phyloP scores from a whole-genome alignment of 257 asterid genomes.

The Mitragyna speciosa region DNA sequence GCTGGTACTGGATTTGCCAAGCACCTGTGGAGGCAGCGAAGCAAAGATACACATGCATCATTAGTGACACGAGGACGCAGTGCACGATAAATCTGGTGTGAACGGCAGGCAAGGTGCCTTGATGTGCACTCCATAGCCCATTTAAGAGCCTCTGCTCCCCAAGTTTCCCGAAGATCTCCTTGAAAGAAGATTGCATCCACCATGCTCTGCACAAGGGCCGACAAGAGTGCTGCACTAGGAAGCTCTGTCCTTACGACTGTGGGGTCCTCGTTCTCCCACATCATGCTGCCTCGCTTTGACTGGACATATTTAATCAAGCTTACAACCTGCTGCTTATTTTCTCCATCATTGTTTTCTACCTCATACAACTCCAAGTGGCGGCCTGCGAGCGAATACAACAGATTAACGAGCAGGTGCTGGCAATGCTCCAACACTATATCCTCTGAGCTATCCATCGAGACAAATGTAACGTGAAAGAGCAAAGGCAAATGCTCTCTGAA shows the following conservation, averaged over 20 bases:
- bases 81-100: constrained; percentile 98
- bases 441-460: constrained; percentile 99
- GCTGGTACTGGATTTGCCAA: constrained; percentile 89
- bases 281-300: constrained; percentile 96
- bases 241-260: constrained; percentile 83
- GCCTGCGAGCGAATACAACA: constrained; percentile 94
- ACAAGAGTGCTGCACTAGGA: constrained; percentile 94
- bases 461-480: constrained; percentile 95
- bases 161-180: constrained; percentile 99
- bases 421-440: constrained; percentile 98
- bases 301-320: constrained; percentile 96
- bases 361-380: constrained; percentile 95
- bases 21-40: constrained; percentile 96
- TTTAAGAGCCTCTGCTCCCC: constrained; percentile 98
- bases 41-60: constrained; percentile 93
- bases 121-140: constrained; percentile 99
- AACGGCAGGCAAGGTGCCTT: constrained; percentile 96
- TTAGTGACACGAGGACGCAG: constrained; percentile 85
- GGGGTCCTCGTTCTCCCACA: constrained; percentile 99
- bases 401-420: constrained; percentile 94
- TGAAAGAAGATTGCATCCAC: constrained; percentile 98
- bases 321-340: constrained; percentile 95
- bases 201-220: constrained; percentile 99
- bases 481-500: constrained; percentile 95
- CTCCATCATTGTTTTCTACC: constrained; percentile 96